A percentile compares a stretch with the other conserved stretches of the same genome.
Evolutionary conservation across 306 rosid species (phyloP).

Genomic region (Fagus sylvatica): DNA sequence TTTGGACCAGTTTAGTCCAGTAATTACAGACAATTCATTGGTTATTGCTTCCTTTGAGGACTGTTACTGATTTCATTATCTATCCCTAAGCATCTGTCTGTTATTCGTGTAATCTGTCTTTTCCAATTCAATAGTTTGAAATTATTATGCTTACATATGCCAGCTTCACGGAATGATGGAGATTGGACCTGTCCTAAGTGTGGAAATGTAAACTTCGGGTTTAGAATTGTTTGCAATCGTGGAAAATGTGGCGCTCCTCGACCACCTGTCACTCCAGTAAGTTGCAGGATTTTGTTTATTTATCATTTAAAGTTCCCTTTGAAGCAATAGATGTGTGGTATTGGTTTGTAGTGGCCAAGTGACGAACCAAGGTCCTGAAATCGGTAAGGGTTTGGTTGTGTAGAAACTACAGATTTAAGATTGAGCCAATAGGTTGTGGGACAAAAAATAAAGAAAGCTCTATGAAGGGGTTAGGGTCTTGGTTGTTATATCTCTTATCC

Average conservation of each 20-base stretch:
- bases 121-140: not conserved
- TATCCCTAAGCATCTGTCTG: not conserved
- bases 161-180: constrained; percentile 47
- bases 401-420: not conserved
- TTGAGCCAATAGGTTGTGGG: not conserved
- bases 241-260: constrained; percentile 46
- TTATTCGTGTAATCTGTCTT: constrained; percentile 12
- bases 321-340: not conserved
- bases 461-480: not conserved
- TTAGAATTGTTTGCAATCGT: constrained; percentile 48
- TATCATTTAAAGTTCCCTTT: constrained; percentile 6
- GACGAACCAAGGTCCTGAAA: not conserved
- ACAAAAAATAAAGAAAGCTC: not conserved
- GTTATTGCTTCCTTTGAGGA: not conserved
- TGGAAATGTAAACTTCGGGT: constrained; percentile 53
- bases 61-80: not conserved
- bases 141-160: not conserved
- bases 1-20: not conserved
- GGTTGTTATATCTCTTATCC: not conserved
- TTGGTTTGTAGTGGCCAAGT: not conserved
- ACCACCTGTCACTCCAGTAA: constrained; percentile 38
- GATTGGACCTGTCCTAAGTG: constrained; percentile 54
- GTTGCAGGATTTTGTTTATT: constrained; percentile 7
- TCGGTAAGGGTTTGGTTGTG: not conserved
- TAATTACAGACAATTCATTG: not conserved